Conservation (phyloP, 2,329 filamentous ascomycete species). For the Rhynchosporium secalis region DNA sequence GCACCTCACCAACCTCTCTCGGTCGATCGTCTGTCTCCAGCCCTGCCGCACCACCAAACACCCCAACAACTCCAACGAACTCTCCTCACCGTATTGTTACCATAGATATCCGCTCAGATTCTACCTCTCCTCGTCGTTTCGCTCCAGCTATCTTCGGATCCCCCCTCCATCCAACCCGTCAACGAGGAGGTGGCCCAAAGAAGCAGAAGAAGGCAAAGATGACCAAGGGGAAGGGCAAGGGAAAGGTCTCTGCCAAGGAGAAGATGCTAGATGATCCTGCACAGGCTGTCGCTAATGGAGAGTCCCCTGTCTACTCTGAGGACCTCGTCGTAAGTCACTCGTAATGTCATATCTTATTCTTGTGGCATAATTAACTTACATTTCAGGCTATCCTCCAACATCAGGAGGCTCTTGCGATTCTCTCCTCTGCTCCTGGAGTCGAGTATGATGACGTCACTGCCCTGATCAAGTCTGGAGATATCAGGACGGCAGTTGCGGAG, state of each 20-base stretch:
- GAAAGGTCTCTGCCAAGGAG: conserved; percentile 7
- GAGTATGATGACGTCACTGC: neutral
- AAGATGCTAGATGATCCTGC: conserved; percentile 8
- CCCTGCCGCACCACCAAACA: neutral
- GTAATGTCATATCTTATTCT: neutral
- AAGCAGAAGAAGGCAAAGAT: conserved; percentile 11
- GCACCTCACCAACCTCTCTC: neutral
- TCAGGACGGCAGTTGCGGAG: conserved; percentile 46
- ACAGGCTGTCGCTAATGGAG: neutral
- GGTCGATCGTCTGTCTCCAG: neutral
- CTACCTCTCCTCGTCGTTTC: neutral
- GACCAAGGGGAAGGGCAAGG: neutral
- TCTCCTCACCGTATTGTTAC: neutral
- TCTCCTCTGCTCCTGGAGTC: neutral
- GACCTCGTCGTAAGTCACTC: conserved; percentile 2
- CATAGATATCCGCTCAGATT: too few species aligned
- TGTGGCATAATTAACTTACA: too few species aligned
- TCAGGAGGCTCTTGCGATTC: neutral
- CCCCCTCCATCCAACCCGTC: conserved; percentile 2
- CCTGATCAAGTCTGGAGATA: neutral
- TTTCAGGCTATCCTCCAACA: conserved; percentile 6
- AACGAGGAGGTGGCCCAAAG: conserved; percentile 7
- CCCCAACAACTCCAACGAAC: neutral
- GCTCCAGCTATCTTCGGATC: neutral
- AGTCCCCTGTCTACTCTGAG: conserved; percentile 10